Evolutionary conservation across 371 early-diverging fungal genomes (phyloP).

Genomic region (Capillidium heterosporum): DNA sequence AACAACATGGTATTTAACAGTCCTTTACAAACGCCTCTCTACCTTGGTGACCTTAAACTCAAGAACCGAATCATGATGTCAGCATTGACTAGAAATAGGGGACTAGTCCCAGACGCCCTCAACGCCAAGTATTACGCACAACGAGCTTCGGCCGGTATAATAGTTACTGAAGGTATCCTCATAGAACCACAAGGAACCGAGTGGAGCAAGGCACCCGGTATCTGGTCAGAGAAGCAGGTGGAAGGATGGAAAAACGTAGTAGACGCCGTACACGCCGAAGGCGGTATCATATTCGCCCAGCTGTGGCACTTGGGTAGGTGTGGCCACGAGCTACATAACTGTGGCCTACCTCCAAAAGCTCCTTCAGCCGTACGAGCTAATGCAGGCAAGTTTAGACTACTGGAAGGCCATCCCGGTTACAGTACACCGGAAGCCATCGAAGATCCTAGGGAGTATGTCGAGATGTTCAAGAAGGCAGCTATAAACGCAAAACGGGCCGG

Average conservation of each 20-base stretch:
- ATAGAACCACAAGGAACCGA: conserved; percentile 17
- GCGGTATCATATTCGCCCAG: conserved; percentile 31
- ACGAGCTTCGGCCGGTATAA: conserved; percentile 26
- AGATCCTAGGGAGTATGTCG: background rate
- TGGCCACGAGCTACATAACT: background rate
- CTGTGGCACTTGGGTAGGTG: conserved; percentile 27
- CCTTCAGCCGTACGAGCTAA: conserved; percentile 2
- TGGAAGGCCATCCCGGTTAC: background rate
- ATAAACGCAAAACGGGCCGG: conserved; percentile 10
- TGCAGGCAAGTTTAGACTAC: background rate
- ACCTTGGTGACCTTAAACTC: background rate
- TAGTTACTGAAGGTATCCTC: conserved; percentile 30
- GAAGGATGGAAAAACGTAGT: conserved; percentile 31
- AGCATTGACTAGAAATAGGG: conserved; percentile 24
- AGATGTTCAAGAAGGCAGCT: background rate
- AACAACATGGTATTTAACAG: too few species aligned
- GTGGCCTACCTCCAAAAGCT: background rate
- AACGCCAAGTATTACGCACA: conserved; percentile 30
- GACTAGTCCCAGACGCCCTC: conserved; percentile 18
- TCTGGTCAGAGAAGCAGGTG: conserved; percentile 27
- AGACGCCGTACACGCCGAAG: conserved; percentile 30
- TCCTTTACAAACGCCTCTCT: too few species aligned
- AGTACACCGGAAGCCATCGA: conserved; percentile 2
- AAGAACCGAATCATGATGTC: conserved; percentile 21
- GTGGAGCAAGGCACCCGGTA: conserved; percentile 16